phyloP scores from a whole-genome alignment of 2,329 filamentous ascomycete genomes.

The Diplodia sapinea region DNA sequence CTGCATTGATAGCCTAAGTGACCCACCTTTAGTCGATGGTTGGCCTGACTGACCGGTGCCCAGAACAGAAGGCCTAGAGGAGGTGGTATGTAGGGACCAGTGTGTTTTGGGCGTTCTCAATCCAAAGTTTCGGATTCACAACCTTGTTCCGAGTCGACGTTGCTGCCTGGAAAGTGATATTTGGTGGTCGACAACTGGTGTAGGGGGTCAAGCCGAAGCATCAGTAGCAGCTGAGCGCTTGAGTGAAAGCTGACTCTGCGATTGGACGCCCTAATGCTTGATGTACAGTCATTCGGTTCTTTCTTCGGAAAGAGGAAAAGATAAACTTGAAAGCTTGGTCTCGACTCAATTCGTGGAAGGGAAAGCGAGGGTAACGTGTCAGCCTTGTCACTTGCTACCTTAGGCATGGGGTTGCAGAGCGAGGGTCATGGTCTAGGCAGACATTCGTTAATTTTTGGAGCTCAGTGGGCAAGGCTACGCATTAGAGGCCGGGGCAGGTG shows the following conservation, averaged over 20 bases:
- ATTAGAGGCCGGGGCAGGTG: neutral
- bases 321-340: neutral
- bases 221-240: neutral
- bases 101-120: neutral
- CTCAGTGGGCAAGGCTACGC: neutral
- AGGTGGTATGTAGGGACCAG: neutral
- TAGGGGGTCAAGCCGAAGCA: neutral
- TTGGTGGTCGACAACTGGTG: neutral
- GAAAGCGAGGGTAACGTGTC: neutral
- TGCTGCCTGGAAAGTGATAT: neutral
- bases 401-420: neutral
- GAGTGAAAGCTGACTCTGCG: neutral
- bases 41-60: neutral
- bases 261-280: neutral
- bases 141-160: neutral
- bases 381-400: neutral
- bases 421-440: neutral
- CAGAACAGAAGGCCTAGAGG: neutral
- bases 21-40: neutral
- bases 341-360: neutral
- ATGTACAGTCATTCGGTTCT: neutral
- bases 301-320: neutral
- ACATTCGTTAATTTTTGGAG: neutral
- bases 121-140: neutral
- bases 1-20: neutral